A percentile compares a stretch with the other conserved stretches of the same genome.
Conservation (phyloP, 2,329 filamentous ascomycete species). For the Fusarium luffae region DNA sequence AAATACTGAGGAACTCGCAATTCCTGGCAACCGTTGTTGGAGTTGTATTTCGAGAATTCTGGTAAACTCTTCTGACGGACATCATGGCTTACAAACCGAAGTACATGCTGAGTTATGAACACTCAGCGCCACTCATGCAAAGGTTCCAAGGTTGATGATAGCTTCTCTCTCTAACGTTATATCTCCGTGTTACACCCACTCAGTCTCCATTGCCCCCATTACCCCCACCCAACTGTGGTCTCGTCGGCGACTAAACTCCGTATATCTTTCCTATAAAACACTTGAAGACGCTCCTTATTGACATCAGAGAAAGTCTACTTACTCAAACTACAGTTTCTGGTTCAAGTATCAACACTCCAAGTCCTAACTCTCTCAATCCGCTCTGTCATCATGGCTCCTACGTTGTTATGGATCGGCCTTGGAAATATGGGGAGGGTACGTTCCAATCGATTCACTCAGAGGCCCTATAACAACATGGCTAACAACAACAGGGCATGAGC, state of each 20-base stretch:
- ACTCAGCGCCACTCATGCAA: neutral
- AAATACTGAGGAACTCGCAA: neutral
- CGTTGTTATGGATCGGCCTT: constrained; percentile 82
- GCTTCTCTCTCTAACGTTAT: neutral
- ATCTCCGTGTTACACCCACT: neutral
- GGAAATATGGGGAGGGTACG: constrained; percentile 88
- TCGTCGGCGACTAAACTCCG: constrained; percentile 6
- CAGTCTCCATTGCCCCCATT: neutral
- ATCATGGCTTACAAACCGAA: neutral
- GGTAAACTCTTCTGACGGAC: neutral
- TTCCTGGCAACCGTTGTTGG: neutral
- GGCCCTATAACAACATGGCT: neutral
- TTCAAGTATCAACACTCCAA: neutral
- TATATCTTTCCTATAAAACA: neutral
- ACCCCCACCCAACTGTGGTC: constrained; percentile 8
- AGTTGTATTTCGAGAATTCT: too few species aligned
- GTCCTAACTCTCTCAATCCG: neutral
- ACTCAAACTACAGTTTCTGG: neutral
- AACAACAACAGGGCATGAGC: constrained; percentile 75
- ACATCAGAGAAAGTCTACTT: neutral
- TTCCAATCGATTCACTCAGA: constrained; percentile 7
- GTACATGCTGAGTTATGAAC: neutral
- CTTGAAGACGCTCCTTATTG: neutral
- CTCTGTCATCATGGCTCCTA: constrained; percentile 61
- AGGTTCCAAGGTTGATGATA: neutral